Base-by-base conservation (phyloP, 805 yeast species). In the Ogataea corticis region DNA sequence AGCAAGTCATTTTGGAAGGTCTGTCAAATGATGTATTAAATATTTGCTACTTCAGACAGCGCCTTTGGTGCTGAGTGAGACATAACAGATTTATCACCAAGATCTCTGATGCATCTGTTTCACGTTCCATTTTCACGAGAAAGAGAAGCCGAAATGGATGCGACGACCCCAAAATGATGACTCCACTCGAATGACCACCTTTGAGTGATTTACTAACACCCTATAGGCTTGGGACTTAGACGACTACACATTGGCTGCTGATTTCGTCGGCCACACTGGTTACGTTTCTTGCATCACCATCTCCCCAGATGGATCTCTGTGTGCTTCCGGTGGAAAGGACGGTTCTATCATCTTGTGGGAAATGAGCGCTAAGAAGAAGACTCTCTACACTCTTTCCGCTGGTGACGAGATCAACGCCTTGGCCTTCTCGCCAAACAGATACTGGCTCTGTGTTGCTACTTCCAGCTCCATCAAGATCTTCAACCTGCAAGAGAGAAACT, bases 371-470 rank as follows among this genome's bases (percentile, higher is more conserved):
- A 82, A 86, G 80, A 73, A 76, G 69, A 48, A 51, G 50, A 83
- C 91, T 69, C 80, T 91, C 69, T 92, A 90, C 96, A 84, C 96
- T 68, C 83, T 94, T 74, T 78, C 81, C 67, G 92, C 96, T 66
- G 89, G 94, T 74, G 94, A 92, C 70, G 98, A 92, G 82, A 90
- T 94, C 65, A 88, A 88, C 76, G 95, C 97, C 72, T 83, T 94
- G 72, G 96, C 97, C 66, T 94, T 94, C 96, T 92, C 98, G 74
- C 99, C 99, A 79, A 88, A 88, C 96, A 91, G 99, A 86, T 94
- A 88, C 95, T 94, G 99, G 99, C 87, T 94, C 75, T 92, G 96
- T 73, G 99, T 98, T 78, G 98, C 99, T 70, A 94, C 99, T 66
- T 79, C 97, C 60, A 78, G 96, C 62, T 94, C 97, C 70, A 89